phyloP scores from a whole-genome alignment of 805 yeast genomes.

The Teunomyces atbi region DNA sequence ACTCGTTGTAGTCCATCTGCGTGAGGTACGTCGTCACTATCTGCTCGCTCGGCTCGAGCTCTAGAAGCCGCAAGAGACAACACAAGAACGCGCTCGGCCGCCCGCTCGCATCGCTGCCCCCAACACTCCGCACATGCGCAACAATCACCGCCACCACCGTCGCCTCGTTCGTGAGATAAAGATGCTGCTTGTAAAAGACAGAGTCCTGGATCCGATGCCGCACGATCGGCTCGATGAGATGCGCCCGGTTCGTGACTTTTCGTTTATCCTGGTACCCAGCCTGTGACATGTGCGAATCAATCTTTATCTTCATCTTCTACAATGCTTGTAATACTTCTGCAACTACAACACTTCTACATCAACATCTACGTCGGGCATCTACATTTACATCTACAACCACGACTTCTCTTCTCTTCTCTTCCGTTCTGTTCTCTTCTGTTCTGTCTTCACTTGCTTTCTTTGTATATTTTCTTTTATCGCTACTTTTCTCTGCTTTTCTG shows the following conservation, averaged over 20 bases:
- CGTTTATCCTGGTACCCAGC: slow-evolving; percentile 29
- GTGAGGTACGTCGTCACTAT: slow-evolving; percentile 52
- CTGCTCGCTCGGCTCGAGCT: slow-evolving; percentile 70
- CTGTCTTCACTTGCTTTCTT: background rate
- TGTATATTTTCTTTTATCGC: background rate
- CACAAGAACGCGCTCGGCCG: slow-evolving; percentile 75
- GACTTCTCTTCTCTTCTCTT: too few relatives aligned
- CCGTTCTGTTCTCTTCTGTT: too few relatives aligned
- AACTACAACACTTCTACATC: too few relatives aligned
- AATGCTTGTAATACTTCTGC: too few relatives aligned
- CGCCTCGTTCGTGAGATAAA: slow-evolving; percentile 40
- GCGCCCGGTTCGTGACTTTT: slow-evolving; percentile 25
- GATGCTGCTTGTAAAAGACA: slow-evolving; percentile 41
- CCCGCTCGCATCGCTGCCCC: slow-evolving; percentile 55
- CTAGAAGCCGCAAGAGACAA: slow-evolving; percentile 71
- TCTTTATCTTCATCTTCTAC: too few relatives aligned
- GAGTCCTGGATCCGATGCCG: slow-evolving; percentile 44
- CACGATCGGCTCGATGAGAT: slow-evolving; percentile 40
- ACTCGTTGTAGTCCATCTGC: slow-evolving; percentile 54
- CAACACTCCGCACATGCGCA: slow-evolving; percentile 45
- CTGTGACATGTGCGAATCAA: too few relatives aligned
- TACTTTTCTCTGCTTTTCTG: background rate
- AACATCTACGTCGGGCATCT: too few relatives aligned
- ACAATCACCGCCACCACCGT: slow-evolving; percentile 35
- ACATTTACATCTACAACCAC: too few relatives aligned